phyloP scores from a whole-genome alignment of 495 filamentous ascomycete genomes.

The Oidiodendron maius region DNA sequence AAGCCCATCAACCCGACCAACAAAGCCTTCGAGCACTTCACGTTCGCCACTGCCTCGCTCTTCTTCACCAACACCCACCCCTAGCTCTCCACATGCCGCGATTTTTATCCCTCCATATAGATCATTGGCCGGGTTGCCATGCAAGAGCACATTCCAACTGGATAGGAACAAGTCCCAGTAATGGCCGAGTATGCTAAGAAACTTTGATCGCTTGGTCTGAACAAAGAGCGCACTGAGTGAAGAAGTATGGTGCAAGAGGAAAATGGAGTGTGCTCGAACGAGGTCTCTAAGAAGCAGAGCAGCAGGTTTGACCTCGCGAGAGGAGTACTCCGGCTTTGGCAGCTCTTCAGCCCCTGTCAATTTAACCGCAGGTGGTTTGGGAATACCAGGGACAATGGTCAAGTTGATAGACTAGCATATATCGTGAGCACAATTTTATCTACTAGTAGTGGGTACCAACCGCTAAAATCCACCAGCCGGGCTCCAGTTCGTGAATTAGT shows the following conservation, averaged over 20 bases:
- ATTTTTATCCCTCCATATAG: conserved; percentile 83
- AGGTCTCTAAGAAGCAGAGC: conserved; percentile 73
- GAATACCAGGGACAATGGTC: conserved; percentile 13
- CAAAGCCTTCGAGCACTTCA: conserved; percentile 83
- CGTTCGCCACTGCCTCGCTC: conserved; percentile 87
- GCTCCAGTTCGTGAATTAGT: conserved; percentile 71
- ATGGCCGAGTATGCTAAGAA: conserved; percentile 56
- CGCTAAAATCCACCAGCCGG: conserved; percentile 91
- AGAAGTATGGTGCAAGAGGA: conserved; percentile 78
- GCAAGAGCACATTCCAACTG: conserved; percentile 83
- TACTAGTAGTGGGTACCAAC: no score
- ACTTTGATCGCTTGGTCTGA: conserved; percentile 41
- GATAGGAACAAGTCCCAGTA: conserved; percentile 81
- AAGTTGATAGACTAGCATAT: conserved; percentile 20
- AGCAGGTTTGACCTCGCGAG: conserved; percentile 82
- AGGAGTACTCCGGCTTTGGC: conserved; percentile 65
- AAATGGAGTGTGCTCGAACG: conserved; percentile 72
- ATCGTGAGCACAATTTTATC: no score
- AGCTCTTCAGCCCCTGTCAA: conserved; percentile 17
- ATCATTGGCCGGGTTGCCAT: conserved; percentile 78
- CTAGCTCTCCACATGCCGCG: conserved; percentile 84
- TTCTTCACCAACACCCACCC: conserved; percentile 90
- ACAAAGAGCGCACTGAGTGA: conserved; percentile 61
- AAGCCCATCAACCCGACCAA: conserved; percentile 59
- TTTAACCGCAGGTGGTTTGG: conserved; percentile 6